phyloP scores from a whole-genome alignment of 495 filamentous ascomycete species.

The Aeminium ludgeri region DNA sequence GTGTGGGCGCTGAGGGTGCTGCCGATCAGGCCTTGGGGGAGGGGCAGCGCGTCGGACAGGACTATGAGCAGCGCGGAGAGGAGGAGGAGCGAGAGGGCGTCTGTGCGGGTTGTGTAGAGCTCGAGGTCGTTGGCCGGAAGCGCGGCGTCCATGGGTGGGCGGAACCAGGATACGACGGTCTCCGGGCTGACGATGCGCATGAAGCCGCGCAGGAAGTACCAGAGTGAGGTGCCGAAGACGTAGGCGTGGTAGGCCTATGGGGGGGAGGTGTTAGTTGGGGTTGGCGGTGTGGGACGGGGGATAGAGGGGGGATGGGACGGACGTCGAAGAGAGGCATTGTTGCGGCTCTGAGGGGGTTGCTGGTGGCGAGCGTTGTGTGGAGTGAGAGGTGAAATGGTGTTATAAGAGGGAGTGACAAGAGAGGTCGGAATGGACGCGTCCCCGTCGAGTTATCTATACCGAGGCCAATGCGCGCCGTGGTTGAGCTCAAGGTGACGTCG shows the following conservation, averaged over 20 bases:
- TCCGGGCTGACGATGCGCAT: conserved; percentile 12
- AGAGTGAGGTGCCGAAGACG: conserved; percentile 17
- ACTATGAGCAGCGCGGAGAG: conserved; percentile 13
- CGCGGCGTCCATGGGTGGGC: conserved; percentile 2
- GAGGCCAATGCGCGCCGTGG: too few relatives aligned
- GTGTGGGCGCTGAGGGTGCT: conserved; percentile 1
- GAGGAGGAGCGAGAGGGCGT: conserved; percentile 13
- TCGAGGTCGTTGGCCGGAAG: conserved; percentile 12
- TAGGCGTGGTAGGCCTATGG: conserved; percentile 17
- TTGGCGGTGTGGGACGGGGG: not conserved
- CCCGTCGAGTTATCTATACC: too few relatives aligned
- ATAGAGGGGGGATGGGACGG: not conserved
- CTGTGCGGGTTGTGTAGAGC: conserved; percentile 18
- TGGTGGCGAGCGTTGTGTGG: too few relatives aligned
- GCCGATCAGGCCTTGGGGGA: conserved; percentile 11
- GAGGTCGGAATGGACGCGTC: too few relatives aligned
- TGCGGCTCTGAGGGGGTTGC: not conserved
- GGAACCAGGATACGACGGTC: conserved; percentile 13
- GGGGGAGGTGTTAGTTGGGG: not conserved
- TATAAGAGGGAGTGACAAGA: too few relatives aligned
- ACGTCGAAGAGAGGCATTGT: conserved; percentile 9
- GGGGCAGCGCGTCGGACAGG: conserved; percentile 13
- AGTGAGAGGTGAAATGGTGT: too few relatives aligned
- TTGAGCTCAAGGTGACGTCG: too few relatives aligned
- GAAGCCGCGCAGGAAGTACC: conserved; percentile 13